Conservation (phyloP, 768 basidiomycete genomes). For the Ramaria sp. region DNA sequence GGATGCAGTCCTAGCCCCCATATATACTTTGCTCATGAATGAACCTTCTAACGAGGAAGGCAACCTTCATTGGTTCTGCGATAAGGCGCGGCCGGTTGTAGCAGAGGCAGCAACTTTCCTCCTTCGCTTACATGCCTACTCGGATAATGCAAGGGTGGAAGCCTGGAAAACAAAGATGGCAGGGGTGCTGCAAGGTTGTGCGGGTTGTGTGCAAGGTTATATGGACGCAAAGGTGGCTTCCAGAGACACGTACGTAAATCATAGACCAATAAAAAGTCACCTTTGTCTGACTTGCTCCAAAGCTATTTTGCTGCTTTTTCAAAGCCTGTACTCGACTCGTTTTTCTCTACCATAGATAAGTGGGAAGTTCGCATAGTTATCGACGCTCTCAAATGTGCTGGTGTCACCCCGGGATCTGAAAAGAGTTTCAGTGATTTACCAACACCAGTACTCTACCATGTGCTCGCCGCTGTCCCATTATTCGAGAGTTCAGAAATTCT, state of each 20-base stretch:
- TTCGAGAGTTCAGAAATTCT: slow-evolving; percentile 41
- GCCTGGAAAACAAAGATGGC: slow-evolving; percentile 53
- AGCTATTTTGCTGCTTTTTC: slow-evolving; percentile 72
- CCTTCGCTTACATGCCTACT: slow-evolving; percentile 73
- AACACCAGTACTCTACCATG: slow-evolving; percentile 47
- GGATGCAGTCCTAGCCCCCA: slow-evolving; percentile 35
- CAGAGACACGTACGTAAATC: slow-evolving; percentile 53
- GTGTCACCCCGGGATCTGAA: slow-evolving; percentile 14
- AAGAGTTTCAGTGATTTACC: slow-evolving; percentile 31
- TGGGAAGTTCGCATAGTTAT: slow-evolving; percentile 55
- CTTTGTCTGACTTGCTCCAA: slow-evolving; percentile 13
- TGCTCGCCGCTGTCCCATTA: slow-evolving; percentile 44
- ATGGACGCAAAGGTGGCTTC: slow-evolving; percentile 55
- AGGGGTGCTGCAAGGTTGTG: slow-evolving; percentile 49
- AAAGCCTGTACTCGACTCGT: slow-evolving; percentile 36
- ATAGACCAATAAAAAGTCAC: background rate
- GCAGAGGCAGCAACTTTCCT: slow-evolving; percentile 70
- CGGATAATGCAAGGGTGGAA: slow-evolving; percentile 40
- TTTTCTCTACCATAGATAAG: slow-evolving; percentile 50
- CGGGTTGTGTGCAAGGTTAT: slow-evolving; percentile 58
- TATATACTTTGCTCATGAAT: slow-evolving; percentile 47
- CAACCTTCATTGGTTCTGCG: slow-evolving; percentile 74
- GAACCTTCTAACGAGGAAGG: slow-evolving; percentile 29
- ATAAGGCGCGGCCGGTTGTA: slow-evolving; percentile 41
- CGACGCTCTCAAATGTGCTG: slow-evolving; percentile 30